A percentile compares a stretch with the other conserved stretches of the same genome.
phyloP scores from a whole-genome alignment of 129 eudicot species.

The Chrysanthemum seticuspe region DNA sequence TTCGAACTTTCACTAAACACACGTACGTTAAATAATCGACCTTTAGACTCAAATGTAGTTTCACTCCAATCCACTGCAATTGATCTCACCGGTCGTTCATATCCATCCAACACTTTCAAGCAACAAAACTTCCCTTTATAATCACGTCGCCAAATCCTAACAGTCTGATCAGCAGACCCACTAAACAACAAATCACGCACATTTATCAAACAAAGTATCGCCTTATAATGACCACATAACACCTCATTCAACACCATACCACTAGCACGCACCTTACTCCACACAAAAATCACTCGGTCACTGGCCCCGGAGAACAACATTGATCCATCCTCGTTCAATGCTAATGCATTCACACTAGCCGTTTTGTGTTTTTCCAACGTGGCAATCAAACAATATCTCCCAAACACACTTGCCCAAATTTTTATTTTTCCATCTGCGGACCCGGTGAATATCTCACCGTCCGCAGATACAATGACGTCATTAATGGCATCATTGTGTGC shows the following conservation, averaged over 20 bases:
- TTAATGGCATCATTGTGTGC: slow-evolving; percentile 87
- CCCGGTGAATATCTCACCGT: slow-evolving; percentile 64
- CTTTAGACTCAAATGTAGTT: slow-evolving; percentile 16
- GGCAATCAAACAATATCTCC: slow-evolving; percentile 32
- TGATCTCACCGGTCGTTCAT: slow-evolving; percentile 63
- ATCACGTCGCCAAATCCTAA: slow-evolving; percentile 74
- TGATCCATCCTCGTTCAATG: slow-evolving; percentile 61
- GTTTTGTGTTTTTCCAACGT: slow-evolving; percentile 83
- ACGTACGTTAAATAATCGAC: slow-evolving; percentile 10
- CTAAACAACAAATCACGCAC: slow-evolving; percentile 62
- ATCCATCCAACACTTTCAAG: slow-evolving; percentile 60
- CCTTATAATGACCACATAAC: slow-evolving; percentile 68
- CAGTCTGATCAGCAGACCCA: slow-evolving; percentile 89
- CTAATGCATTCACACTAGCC: slow-evolving; percentile 68
- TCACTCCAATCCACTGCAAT: slow-evolving; percentile 37
- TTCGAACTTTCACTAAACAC: slow-evolving; percentile 76
- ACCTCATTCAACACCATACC: slow-evolving; percentile 61
- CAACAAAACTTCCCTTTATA: slow-evolving; percentile 48
- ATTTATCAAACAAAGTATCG: slow-evolving; percentile 59
- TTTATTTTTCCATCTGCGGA: slow-evolving; percentile 62
- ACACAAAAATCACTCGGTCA: slow-evolving; percentile 73
- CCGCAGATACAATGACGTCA: slow-evolving; percentile 45
- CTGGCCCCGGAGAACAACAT: slow-evolving; percentile 76
- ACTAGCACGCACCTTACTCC: slow-evolving; percentile 75
- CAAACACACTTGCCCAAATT: slow-evolving; percentile 48